Percentiles rank a stretch among this genome's conserved stretches.
Evolutionary conservation across 805 yeast genomes (phyloP).

Genomic region (Pichia rugopelliculosa): DNA sequence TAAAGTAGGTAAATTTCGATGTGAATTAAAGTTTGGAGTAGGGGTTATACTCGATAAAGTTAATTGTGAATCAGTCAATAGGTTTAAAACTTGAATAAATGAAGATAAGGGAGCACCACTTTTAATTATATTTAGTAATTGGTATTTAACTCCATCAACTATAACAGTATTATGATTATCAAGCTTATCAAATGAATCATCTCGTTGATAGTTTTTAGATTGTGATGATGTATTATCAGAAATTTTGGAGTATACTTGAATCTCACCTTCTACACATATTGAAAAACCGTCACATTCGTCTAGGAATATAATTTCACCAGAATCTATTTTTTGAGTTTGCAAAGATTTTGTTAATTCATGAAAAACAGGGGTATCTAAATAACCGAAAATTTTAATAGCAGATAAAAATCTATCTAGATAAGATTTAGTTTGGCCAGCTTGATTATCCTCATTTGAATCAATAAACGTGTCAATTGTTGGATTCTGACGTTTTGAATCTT

Average conservation of each 20-base stretch:
- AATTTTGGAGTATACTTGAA: constrained; percentile 66
- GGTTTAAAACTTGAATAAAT: constrained; percentile 65
- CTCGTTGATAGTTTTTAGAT: constrained; percentile 14
- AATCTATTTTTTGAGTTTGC: constrained; percentile 76
- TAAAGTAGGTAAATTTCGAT: constrained; percentile 2
- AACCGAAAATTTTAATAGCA: constrained; percentile 92
- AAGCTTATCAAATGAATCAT: constrained; percentile 23
- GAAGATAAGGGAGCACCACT: constrained; percentile 84
- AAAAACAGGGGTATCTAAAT: constrained; percentile 81
- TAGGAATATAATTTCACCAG: constrained; percentile 67
- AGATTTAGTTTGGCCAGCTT: constrained; percentile 41
- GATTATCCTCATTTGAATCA: constrained; percentile 28
- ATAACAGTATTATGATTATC: constrained; percentile 34
- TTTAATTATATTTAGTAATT: constrained; percentile 69
- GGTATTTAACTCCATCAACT: constrained; percentile 57
- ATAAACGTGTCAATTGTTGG: constrained; percentile 42
- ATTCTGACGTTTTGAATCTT: constrained; percentile 36
- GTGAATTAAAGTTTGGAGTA: constrained; percentile 6
- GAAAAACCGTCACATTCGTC: constrained; percentile 72
- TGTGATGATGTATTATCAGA: constrained; percentile 17
- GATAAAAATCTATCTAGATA: constrained; percentile 83
- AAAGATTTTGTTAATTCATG: constrained; percentile 87
- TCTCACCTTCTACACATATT: constrained; percentile 85
- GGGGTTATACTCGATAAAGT: constrained; percentile 9
- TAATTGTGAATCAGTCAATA: constrained; percentile 36